Conservation (phyloP, 1,284 basidiomycete genomes). For the Psilocybe mexicana region DNA sequence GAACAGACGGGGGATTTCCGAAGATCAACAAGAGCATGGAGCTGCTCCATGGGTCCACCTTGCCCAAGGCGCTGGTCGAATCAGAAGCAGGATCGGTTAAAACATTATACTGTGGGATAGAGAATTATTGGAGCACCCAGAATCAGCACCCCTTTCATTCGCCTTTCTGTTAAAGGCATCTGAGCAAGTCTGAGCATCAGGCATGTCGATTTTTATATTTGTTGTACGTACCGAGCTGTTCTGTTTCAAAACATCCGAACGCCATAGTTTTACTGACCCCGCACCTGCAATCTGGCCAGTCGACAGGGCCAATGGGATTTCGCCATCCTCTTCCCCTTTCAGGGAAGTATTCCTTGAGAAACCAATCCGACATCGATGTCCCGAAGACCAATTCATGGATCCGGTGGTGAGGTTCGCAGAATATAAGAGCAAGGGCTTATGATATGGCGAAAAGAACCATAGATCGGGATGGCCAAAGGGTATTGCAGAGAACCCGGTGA, state of each 20-base stretch:
- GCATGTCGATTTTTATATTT: background rate
- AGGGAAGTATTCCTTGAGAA: background rate
- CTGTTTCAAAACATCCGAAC: background rate
- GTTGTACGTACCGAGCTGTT: background rate
- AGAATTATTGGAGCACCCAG: background rate
- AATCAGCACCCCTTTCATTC: background rate
- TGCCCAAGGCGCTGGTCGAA: background rate
- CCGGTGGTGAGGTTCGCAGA: background rate
- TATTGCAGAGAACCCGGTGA: too few relatives aligned
- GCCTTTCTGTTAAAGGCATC: background rate
- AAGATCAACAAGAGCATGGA: background rate
- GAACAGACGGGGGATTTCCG: background rate
- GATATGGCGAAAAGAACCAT: too few relatives aligned
- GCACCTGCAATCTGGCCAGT: background rate
- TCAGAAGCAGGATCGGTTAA: background rate
- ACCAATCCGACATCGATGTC: background rate
- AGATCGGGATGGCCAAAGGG: too few relatives aligned
- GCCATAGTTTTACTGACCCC: background rate
- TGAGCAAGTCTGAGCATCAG: background rate
- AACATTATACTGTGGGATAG: background rate
- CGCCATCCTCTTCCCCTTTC: conserved; percentile 1
- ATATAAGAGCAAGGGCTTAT: background rate
- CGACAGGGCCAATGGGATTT: background rate
- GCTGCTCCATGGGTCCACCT: background rate
- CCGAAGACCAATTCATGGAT: too few relatives aligned